Evolutionary conservation across 148 eudicot species (phyloP).

Genomic region (Chenopodium album): DNA sequence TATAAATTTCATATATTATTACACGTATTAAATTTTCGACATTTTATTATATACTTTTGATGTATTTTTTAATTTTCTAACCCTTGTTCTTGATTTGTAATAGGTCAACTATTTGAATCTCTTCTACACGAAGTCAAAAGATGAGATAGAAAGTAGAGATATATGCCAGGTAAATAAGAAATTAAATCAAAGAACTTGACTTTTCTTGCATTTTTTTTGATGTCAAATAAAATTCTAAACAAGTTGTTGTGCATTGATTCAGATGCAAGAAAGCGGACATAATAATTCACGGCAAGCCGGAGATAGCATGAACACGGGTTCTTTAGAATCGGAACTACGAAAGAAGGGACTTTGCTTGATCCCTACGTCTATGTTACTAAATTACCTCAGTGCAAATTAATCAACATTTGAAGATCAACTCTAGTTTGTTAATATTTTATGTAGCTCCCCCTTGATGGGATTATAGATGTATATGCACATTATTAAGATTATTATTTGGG

Average conservation of each 20-base stretch:
- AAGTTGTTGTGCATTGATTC: not conserved
- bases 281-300: not conserved
- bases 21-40: no score
- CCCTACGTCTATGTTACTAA: constrained; percentile 43
- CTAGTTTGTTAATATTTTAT: not conserved
- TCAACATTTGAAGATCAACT: not conserved
- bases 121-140: constrained; percentile 24
- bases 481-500: not conserved
- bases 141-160: not conserved
- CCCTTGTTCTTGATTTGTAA: not conserved
- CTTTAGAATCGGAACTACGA: constrained; percentile 41
- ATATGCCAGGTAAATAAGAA: constrained; percentile 12
- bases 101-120: constrained; percentile 17
- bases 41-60: no score
- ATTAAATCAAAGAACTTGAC: not conserved
- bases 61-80: not conserved
- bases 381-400: constrained; percentile 23
- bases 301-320: constrained; percentile 17
- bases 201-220: not conserved
- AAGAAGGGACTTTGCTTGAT: constrained; percentile 59
- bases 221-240: not conserved
- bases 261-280: constrained; percentile 23
- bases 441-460: not conserved
- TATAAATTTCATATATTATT: no score
- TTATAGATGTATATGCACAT: not conserved